These are phyloP conservation scores for Quercus agrifolia DNA, from an alignment of 306 rosid genomes.

Conservation along the genomic window DNA sequence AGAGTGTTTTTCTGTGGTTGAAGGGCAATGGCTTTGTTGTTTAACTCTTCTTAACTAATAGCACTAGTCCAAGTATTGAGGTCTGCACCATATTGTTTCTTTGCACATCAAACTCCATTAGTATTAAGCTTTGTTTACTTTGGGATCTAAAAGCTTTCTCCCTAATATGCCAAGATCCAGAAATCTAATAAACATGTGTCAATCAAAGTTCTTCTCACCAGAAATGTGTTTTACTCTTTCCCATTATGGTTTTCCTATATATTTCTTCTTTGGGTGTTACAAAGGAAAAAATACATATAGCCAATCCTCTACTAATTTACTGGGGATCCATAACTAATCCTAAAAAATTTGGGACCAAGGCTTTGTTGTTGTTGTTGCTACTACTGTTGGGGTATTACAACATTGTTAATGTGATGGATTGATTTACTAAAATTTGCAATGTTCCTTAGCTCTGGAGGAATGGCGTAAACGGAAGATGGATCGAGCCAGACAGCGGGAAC, in stretches of 20 bases:
- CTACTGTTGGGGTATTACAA: not conserved
- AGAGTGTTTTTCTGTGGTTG: not conserved
- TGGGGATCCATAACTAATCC: too few species aligned
- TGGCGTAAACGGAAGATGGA: conserved; percentile 99
- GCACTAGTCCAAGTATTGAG: not conserved
- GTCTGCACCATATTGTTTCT: not conserved
- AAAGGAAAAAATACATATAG: too few species aligned
- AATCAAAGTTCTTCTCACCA: not conserved
- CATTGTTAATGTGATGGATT: not conserved
- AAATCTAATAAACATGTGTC: not conserved
- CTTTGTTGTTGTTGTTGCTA: too few species aligned
- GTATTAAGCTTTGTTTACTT: not conserved
- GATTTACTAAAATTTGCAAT: conserved; percentile 19
- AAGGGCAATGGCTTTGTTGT: not conserved
- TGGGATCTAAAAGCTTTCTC: not conserved
- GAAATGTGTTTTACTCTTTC: not conserved
- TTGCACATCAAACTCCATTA: not conserved
- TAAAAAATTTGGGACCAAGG: too few species aligned
- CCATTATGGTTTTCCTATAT: not conserved
- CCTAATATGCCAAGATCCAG: not conserved
- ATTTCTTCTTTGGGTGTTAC: not conserved
- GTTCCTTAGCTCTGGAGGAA: conserved; percentile 82
- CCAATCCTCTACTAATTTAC: too few species aligned
- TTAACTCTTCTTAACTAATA: not conserved
- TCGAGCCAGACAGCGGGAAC: conserved; percentile 75